Evolutionary conservation across 1,284 basidiomycete species (phyloP), one percentile per base, ranked within the genome.

Genomic region (Schizopora paradoxa): DNA sequence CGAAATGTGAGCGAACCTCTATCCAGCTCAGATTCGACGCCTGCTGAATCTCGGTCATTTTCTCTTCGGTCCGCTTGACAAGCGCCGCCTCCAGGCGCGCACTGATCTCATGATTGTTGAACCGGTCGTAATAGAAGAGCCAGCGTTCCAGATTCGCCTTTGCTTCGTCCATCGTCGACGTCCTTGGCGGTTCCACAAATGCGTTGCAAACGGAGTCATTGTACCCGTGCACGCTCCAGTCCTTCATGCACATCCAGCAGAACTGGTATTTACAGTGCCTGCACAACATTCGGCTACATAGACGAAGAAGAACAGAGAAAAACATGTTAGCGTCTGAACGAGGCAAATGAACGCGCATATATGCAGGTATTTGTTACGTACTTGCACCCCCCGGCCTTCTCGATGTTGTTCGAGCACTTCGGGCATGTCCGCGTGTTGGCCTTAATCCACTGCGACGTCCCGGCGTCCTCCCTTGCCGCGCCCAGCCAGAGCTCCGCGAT

Each of bases 361-460:
- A 11, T 31, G 19, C 8, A 19, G 6, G 14, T n/a, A 29, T 22
- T 28, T 7, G 8, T 1, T 2, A 68, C 74, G 58, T 58, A 77
- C 76, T 81, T 79, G 73, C 81, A 83, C 0, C 82, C 82, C 26
- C 82, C 82, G 53, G 77, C 79, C 69, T 85, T 85, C 64, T 85
- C 82, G 54, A 83, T 85, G 43, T 75, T 81, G 45, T 78, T 76
- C 32, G 70, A 65, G 62, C 82, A 85, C 58, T 76, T 77, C 4
- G 76, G 69, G 56, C 82, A 85, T 55, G 78, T 77, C 51, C 82
- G 79, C 18, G 82, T 85, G 59, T 85, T 79, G 33, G 80, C 80
- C 54, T 42, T 70, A 55, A 85, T 74, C 82, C 82, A 85, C 56
- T 83, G 80, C 34, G 76, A 67, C 13, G 81, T 85, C 56, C 82